A percentile compares a stretch with the other conserved stretches of the same genome.
Conservation (phyloP, 2,329 filamentous ascomycete species). For the Pseudocercospora fuligena region DNA sequence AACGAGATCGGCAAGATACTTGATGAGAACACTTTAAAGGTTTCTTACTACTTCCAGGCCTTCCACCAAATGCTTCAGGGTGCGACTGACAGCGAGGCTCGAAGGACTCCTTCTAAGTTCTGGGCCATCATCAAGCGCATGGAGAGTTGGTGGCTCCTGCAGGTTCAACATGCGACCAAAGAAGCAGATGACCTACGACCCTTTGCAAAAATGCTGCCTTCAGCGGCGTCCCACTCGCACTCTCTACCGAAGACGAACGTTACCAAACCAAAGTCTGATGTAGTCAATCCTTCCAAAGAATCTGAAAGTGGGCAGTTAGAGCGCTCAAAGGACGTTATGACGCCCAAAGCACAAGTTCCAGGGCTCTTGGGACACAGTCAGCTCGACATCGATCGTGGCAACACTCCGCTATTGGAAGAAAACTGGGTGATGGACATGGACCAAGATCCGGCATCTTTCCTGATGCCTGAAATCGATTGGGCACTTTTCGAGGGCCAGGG, state of each 20-base stretch:
- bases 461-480: conserved; percentile 15
- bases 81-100: neutral
- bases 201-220: conserved; percentile 2
- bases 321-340: neutral
- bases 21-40: conserved; percentile 9
- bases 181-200: conserved; percentile 5
- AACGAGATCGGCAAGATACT: conserved; percentile 17
- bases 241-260: neutral
- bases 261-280: neutral
- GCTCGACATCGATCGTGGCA: neutral
- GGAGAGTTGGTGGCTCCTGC: conserved; percentile 13
- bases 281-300: neutral
- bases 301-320: neutral
- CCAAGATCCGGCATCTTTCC: conserved; percentile 9
- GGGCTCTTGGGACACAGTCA: neutral
- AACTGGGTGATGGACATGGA: conserved; percentile 15
- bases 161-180: conserved; percentile 1
- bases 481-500: neutral
- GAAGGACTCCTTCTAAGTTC: conserved; percentile 10
- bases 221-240: neutral
- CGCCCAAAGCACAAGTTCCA: neutral
- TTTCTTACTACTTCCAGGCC: conserved; percentile 11
- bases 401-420: neutral
- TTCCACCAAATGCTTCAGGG: conserved; percentile 7
- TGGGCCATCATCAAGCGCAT: conserved; percentile 9